Percentiles rank a stretch among this genome's conserved stretches.
Evolutionary conservation across 208 protist genomes (phyloP).

Genomic region (Crithidia bombi): DNA sequence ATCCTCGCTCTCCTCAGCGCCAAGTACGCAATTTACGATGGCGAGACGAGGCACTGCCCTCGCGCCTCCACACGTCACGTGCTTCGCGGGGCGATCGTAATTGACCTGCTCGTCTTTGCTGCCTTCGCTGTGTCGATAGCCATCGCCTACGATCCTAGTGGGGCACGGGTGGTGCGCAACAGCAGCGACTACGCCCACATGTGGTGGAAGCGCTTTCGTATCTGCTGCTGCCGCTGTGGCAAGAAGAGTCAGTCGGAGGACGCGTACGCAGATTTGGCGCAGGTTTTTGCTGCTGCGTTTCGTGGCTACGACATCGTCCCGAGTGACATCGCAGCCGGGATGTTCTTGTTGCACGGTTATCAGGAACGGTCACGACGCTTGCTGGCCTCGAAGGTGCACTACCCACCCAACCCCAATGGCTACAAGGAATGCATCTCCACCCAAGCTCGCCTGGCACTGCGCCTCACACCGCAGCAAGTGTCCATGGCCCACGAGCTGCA

Average conservation of each 20-base stretch:
- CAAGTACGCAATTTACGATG: slow-evolving; percentile 51
- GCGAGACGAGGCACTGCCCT: slow-evolving; percentile 30
- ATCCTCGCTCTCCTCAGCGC: slow-evolving; percentile 36
- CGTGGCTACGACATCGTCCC: slow-evolving; percentile 85
- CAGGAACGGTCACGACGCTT: slow-evolving; percentile 52
- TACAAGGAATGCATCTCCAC: slow-evolving; percentile 48
- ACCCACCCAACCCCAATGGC: slow-evolving; percentile 34
- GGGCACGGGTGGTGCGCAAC: slow-evolving; percentile 37
- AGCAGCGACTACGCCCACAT: slow-evolving; percentile 64
- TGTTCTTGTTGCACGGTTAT: slow-evolving; percentile 80
- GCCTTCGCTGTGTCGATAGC: slow-evolving; percentile 49
- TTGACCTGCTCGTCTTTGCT: slow-evolving; percentile 43
- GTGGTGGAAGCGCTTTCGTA: slow-evolving; percentile 68
- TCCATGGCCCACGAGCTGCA: slow-evolving; percentile 49
- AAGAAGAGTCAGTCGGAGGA: slow-evolving; percentile 38
- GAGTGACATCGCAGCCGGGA: slow-evolving; percentile 82
- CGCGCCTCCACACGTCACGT: slow-evolving; percentile 27
- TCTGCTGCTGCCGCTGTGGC: slow-evolving; percentile 61
- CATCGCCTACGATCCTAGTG: slow-evolving; percentile 61
- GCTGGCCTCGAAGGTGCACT: slow-evolving; percentile 34
- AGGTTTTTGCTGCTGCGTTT: slow-evolving; percentile 74
- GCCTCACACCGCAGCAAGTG: slow-evolving; percentile 45
- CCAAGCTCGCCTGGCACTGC: slow-evolving; percentile 53
- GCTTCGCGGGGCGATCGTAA: slow-evolving; percentile 36
- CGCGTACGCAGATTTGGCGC: slow-evolving; percentile 61